Percentiles rank a stretch among this genome's conserved stretches.
Conservation (phyloP, 768 basidiomycete species). For the Hypholoma sublateritium region DNA sequence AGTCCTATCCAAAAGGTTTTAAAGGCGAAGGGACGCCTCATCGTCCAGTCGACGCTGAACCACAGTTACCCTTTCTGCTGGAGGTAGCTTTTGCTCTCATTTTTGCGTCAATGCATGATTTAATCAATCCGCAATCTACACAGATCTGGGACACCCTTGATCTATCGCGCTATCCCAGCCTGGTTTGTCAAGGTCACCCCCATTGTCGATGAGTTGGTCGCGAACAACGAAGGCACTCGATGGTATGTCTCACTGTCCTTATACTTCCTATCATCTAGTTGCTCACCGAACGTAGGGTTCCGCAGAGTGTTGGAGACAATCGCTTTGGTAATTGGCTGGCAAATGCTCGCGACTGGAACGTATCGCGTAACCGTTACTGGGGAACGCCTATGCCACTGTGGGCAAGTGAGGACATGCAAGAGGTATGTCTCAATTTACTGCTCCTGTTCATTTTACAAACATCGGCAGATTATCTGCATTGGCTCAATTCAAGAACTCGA, state of each 20-base stretch:
- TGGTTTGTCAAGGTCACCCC: conserved; percentile 95
- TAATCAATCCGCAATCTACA: background rate
- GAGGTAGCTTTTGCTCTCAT: conserved; percentile 52
- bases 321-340: conserved; percentile 97
- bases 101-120: background rate
- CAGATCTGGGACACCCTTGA: conserved; percentile 92
- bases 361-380: conserved; percentile 99
- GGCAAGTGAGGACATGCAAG: conserved; percentile 90
- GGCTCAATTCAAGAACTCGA: conserved; percentile 90
- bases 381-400: conserved; percentile 97
- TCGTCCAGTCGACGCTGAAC: conserved; percentile 82
- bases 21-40: conserved; percentile 83
- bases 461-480: conserved; percentile 70
- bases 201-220: conserved; percentile 82
- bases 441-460: background rate
- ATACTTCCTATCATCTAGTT: background rate
- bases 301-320: conserved; percentile 84
- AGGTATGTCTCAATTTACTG: conserved; percentile 45
- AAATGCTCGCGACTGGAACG: conserved; percentile 99
- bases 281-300: conserved; percentile 63
- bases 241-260: conserved; percentile 55
- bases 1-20: conserved; percentile 90
- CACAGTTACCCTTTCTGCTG: conserved; percentile 98
- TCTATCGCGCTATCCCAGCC: conserved; percentile 93
- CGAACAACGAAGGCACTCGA: conserved; percentile 86